Percentiles rank a stretch among this genome's conserved stretches.
Evolutionary conservation across 805 yeast genomes (phyloP).

Genomic region (Monosporozyma servazzii): DNA sequence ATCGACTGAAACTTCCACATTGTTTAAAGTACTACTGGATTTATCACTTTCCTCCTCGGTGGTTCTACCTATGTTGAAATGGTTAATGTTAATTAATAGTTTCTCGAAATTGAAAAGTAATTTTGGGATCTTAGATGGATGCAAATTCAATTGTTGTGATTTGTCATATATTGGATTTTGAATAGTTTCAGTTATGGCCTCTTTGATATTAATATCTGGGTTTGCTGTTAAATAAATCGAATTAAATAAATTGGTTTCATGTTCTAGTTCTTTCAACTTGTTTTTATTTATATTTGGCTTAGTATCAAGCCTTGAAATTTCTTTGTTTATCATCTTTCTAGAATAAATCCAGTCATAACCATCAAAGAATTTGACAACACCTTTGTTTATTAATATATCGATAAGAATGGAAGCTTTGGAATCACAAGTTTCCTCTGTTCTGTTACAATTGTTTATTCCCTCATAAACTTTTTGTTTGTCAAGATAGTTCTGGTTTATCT

Average conservation of each 20-base stretch:
- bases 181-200: conserved; percentile 42
- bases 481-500: conserved; percentile 9
- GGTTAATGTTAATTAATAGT: conserved; percentile 39
- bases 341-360: conserved; percentile 92
- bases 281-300: neutral
- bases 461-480: neutral
- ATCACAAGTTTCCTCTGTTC: neutral
- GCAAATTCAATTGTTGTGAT: conserved; percentile 43
- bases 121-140: conserved; percentile 56
- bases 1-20: conserved; percentile 40
- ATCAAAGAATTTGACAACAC: conserved; percentile 53
- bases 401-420: neutral
- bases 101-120: conserved; percentile 46
- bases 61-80: conserved; percentile 42
- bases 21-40: conserved; percentile 40
- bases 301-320: conserved; percentile 39
- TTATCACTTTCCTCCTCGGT: conserved; percentile 22
- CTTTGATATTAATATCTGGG: conserved; percentile 12
- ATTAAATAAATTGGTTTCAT: conserved; percentile 36
- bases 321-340: conserved; percentile 52
- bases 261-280: neutral
- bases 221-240: conserved; percentile 57
- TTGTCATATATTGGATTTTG: conserved; percentile 29
- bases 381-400: conserved; percentile 15
- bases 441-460: neutral